Base-by-base conservation (phyloP, 331 rosid genomes). In the Pyracantha coccinea region DNA sequence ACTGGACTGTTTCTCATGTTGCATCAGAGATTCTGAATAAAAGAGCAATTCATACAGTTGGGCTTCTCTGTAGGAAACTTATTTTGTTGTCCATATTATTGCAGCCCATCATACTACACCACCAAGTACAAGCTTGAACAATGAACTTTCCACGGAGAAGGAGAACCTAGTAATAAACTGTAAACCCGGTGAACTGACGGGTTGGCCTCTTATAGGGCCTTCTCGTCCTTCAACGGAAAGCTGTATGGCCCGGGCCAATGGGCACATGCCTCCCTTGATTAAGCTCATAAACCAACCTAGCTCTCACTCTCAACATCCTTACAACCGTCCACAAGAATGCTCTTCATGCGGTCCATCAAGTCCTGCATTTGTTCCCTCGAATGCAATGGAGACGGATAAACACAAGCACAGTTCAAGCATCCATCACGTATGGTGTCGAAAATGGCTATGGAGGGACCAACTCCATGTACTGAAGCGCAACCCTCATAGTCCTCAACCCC, bases 371-470 rank as follows among this genome's bases (percentile, higher is more conserved):
- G 99, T 78, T 92, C 90, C 80, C 91, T 85, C 2, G 93, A 92
- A 76, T 89, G 95, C 83, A 95, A 83, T 50, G 97, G 99, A 2
- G 84, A 86, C 16, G 96, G 97, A 82, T 88, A 92, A 53, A 92
- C 86, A 72, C 87, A 83, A 50, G 88, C 73, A 75, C 93, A 87
- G 70, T 92, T 89, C 89, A 94, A 80, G 27, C 69, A 62, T 20
- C 96, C 97, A 24, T 79, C 47, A 9, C 90, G 78, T 29, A 94
- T 80, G 50, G 91, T 85, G 76, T 94, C 97, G 4, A 92, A 94
- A 25, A 92, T 21, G 68, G 97, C 97, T 14, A 92, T 47, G 45
- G 97, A 94, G 12, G 99, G 97, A 47, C 99, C 99, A 19, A 94
- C 88, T 2, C 99, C 97, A 27, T 94, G 97, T 9, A 82, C 89